Evolutionary conservation across 1,139 yeast species (phyloP), one percentile per base, ranked within the genome.

Genomic region (Debaryomyces nepalensis): DNA sequence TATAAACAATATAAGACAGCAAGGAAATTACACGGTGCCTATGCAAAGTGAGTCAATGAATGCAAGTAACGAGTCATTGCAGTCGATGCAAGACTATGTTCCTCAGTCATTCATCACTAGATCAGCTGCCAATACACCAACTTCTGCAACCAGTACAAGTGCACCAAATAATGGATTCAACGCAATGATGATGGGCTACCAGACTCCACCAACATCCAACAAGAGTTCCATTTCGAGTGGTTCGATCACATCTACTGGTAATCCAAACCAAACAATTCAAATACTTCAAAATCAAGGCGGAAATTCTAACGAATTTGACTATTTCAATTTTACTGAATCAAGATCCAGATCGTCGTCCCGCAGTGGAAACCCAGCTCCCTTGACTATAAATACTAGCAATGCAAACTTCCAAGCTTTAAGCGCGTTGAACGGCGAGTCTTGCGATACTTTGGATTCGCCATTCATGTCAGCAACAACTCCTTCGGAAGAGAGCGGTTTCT

Each of bases 1-100:
- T 49, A 61, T 73, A 45, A 64, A 58, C 48, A 67, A 61, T 37
- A 62, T 70, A 18, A 63, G 72, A 45, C 63, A 69, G 9, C 46
- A 48, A 24, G 45, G 45, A 29, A 41, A 37, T 16, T 45, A 46
- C 12, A 44, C 39, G 14, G 40, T 26, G 18, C 39, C 42, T 22
- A 33, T 33, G 20, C 49, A 59, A 33, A 55, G 61, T 7, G 62
- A 55, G 19, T 54, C 57, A 24, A 38, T 50, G 21, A 65, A 66
- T 47, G 61, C 54, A 10, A 68, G 75, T 43, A 64, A 77, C 0
- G 79, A 73, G 46, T 69, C 75, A 3, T 64, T 73, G 46, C 76
- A 70, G 49, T 70, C 74, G 40, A 66, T 71, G 62, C 75, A 67
- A 50, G 77, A 73, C 52, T 71, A 55, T 48, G 77, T 72, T 1